Evolutionary conservation across 768 basidiomycete species (phyloP).

Genomic region (Termitomyces sp.): DNA sequence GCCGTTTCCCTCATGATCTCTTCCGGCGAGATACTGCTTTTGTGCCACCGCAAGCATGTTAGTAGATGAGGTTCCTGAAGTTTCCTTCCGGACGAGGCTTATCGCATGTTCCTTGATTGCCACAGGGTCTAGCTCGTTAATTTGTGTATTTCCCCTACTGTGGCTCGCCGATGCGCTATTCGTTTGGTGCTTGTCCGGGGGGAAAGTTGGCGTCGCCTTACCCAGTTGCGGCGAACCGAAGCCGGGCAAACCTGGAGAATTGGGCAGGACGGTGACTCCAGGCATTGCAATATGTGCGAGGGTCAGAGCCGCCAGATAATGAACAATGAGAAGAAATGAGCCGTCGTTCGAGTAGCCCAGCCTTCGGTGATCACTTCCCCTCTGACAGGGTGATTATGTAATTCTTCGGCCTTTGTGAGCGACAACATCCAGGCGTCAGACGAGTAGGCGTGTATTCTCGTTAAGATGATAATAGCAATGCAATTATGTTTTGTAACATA

Average conservation of each 20-base stretch:
- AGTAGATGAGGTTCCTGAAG: constrained; percentile 53
- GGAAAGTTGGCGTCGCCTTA: constrained; percentile 21
- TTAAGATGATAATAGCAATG: not conserved
- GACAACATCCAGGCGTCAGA: too few species aligned
- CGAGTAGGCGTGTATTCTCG: not conserved
- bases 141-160: constrained; percentile 16
- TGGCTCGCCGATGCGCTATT: constrained; percentile 21
- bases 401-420: not conserved
- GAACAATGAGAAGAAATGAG: constrained; percentile 1
- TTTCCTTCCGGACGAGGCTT: constrained; percentile 20
- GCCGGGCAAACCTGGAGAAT: constrained; percentile 21
- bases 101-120: constrained; percentile 44
- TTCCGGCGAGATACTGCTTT: constrained; percentile 50
- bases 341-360: not conserved
- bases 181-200: constrained; percentile 16
- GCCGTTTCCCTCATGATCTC: constrained; percentile 48
- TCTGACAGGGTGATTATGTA: constrained; percentile 17
- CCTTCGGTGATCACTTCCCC: too few species aligned
- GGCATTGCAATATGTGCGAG: constrained; percentile 18
- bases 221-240: constrained; percentile 26
- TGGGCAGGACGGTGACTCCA: constrained; percentile 26
- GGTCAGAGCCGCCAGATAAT: constrained; percentile 11
- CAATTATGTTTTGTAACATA: not conserved
- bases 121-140: constrained; percentile 34
- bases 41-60: constrained; percentile 63